Conservation (phyloP, 2,329 filamentous ascomycete genomes). For the Neurospora sp. region DNA sequence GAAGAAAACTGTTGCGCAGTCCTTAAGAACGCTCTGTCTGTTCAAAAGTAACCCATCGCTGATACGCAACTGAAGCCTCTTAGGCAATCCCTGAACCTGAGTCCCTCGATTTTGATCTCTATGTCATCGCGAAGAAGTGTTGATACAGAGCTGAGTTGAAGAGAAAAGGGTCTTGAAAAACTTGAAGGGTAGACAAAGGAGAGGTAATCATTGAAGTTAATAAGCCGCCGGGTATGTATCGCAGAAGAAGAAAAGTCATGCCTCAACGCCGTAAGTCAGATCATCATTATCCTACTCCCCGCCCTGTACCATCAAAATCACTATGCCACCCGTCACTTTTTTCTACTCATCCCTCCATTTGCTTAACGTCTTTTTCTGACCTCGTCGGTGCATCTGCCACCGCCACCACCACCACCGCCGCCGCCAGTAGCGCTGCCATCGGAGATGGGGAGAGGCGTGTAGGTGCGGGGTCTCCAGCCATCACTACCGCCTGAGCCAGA, state of each 20-base stretch:
- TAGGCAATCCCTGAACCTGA: not conserved
- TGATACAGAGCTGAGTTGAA: not conserved
- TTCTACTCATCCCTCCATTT: not conserved
- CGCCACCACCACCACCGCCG: not conserved
- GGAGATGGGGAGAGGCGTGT: not conserved
- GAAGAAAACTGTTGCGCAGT: not conserved
- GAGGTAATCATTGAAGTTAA: not conserved
- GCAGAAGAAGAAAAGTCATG: not conserved
- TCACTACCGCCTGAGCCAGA: not conserved
- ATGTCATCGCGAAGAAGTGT: not conserved
- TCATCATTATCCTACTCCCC: not conserved
- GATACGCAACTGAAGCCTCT: not conserved
- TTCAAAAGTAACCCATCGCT: not conserved
- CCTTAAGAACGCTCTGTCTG: not conserved
- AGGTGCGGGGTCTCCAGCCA: conserved; percentile 1
- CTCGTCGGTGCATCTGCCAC: not conserved
- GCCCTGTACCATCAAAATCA: not conserved
- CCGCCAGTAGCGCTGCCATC: not conserved
- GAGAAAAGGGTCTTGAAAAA: not conserved
- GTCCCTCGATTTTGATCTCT: not conserved
- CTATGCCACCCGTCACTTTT: not conserved
- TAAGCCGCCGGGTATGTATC: not conserved
- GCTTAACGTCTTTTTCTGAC: not conserved
- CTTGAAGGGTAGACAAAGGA: not conserved
- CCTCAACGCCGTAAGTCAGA: not conserved